Conservation (phyloP, 129 eudicot species). For the Mikania micrantha region DNA sequence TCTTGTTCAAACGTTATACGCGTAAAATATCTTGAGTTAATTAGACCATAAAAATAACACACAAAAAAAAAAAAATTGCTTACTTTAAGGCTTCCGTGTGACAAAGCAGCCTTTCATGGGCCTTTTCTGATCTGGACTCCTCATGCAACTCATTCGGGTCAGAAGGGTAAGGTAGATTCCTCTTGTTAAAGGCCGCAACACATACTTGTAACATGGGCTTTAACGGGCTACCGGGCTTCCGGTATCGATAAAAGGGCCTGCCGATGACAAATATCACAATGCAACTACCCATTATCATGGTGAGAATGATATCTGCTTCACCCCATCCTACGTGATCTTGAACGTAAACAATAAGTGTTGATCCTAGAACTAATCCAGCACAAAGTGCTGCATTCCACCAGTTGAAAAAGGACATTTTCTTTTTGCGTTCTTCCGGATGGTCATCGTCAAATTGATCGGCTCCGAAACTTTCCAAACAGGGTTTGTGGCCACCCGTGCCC, state of each 20-base stretch:
- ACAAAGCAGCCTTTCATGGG: conserved; percentile 43
- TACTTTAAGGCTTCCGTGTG: conserved; percentile 65
- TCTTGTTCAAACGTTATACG: too few relatives aligned
- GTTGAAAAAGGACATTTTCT: conserved; percentile 78
- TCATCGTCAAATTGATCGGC: conserved; percentile 88
- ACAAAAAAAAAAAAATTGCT: conserved; percentile 10
- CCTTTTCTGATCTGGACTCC: conserved; percentile 34
- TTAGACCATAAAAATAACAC: background rate
- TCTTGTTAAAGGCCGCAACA: conserved; percentile 58
- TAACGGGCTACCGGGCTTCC: conserved; percentile 51
- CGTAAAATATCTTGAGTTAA: too few relatives aligned
- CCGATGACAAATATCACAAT: conserved; percentile 48
- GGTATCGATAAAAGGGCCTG: conserved; percentile 58
- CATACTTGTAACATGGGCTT: conserved; percentile 66
- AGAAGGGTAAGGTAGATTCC: conserved; percentile 56
- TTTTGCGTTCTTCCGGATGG: conserved; percentile 50
- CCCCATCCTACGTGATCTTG: conserved; percentile 76
- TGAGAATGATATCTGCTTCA: conserved; percentile 49
- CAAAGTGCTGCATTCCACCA: conserved; percentile 83
- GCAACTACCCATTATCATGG: conserved; percentile 46
- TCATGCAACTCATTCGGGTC: conserved; percentile 43
- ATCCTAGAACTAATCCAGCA: conserved; percentile 59
- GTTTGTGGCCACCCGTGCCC: conserved; percentile 89
- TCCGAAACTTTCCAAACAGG: conserved; percentile 85
- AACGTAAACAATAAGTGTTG: conserved; percentile 59